Percentiles rank a stretch among this genome's conserved stretches.
These are phyloP conservation scores for Nadsonia commutata DNA, from an alignment of 1,139 yeast genomes.

Conservation along the genomic window DNA sequence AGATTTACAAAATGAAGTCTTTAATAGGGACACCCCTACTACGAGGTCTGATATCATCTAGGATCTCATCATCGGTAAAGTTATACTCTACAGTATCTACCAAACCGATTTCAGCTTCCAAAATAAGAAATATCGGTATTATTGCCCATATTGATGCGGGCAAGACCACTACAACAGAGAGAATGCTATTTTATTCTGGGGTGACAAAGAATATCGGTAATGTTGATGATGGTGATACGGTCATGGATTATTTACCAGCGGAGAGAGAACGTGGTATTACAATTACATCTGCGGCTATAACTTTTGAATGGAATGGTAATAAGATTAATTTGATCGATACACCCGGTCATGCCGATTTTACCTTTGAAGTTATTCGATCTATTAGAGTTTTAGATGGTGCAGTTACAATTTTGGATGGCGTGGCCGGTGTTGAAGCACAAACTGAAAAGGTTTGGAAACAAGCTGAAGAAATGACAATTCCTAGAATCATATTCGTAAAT, in stretches of 20 bases:
- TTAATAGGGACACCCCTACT: too few relatives aligned
- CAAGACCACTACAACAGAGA: conserved; percentile 91
- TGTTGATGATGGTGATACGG: conserved; percentile 95
- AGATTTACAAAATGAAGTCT: too few relatives aligned
- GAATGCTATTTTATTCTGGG: conserved; percentile 92
- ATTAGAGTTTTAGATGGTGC: conserved; percentile 87
- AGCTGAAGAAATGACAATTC: conserved; percentile 51
- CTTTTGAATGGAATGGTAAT: conserved; percentile 70
- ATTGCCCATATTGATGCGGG: conserved; percentile 98
- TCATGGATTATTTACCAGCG: conserved; percentile 80
- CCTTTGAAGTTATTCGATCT: conserved; percentile 85
- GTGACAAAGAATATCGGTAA: conserved; percentile 80
- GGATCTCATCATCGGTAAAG: too few relatives aligned
- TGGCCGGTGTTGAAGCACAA: conserved; percentile 97
- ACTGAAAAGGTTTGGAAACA: conserved; percentile 96
- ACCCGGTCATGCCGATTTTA: conserved; percentile 97
- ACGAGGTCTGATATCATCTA: too few relatives aligned
- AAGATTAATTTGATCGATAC: conserved; percentile 84
- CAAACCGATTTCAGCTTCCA: neutral
- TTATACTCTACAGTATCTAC: neutral
- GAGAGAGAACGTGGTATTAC: conserved; percentile 92
- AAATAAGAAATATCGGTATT: conserved; percentile 74
- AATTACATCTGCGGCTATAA: conserved; percentile 90
- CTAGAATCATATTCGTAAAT: conserved; percentile 67
- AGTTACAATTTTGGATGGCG: conserved; percentile 83